Base-by-base conservation (phyloP, 352 stramenopile species). In the Sclerospora graminicola region DNA sequence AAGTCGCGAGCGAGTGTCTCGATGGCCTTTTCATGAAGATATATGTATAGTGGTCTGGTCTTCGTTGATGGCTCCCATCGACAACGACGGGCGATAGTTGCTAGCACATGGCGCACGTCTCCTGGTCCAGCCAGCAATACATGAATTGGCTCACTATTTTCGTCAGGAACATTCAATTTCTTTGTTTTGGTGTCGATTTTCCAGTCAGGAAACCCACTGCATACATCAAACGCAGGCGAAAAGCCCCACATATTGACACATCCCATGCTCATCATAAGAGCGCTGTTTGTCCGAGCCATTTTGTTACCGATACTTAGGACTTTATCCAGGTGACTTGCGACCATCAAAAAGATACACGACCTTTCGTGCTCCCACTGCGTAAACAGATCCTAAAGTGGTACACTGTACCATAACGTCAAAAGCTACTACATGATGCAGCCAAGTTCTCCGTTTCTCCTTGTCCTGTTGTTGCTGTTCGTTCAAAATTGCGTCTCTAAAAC, bases 1-100 rank as follows among this genome's bases (percentile, higher is more conserved):
- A 97, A 62, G 51, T 96, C 72, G 3, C 89, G 69, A 13, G 90
- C 81, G 2, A 97, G 60, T 42, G 76, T 57, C 64, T 98, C 91
- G 28, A 84, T 65, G 10, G 73, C 59, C 27, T 69, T 78, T 30
- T 97, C 91, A 21, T 79, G 80, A 13, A 97, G 41, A 58, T 96
- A 97, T 28, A 98, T 83, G 35, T 96, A 65, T 30, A 87, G 33
- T 2, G 70, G 69, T 19, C 74, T 33, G 21, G 3, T 26, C 21
- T 26, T 26, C 21, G 3, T 6, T 27, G 33, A 55, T 27, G 37
- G 29, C 9, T 54, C 50, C 51, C 41, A 69, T 56, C 59, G 78
- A 14, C 48, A 61, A 4, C 70, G 69, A 41, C n/a, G n/a, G n/a
- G n/a, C n/a, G n/a, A n/a, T n/a, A n/a, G n/a, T n/a, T n/a, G n/a